Base-by-base conservation (phyloP, 768 basidiomycete species). In the Lentinula aciculospora region DNA sequence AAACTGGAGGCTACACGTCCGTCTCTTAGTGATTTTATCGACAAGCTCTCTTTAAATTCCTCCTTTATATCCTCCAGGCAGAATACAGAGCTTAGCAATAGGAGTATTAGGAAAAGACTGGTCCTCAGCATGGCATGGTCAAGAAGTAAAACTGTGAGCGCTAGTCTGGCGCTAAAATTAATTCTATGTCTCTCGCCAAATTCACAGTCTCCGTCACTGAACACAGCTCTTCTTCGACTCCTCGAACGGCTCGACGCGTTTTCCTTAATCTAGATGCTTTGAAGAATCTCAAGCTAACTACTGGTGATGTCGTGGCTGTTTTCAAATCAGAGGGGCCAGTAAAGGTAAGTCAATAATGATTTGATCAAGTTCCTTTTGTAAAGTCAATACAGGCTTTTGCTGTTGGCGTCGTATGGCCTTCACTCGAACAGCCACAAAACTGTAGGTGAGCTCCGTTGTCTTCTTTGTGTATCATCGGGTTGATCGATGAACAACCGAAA, bases 1-100 rank as follows among this genome's bases (percentile, higher is more conserved):
- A 98, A 97, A 29, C 80, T 79, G 1, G 92, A 81, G 0, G 82
- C 80, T 37, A 98, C 84, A 67, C 86, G 89, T 50, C 95, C 96
- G 68, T 98, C 91, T 5, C 79, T 74, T 32, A 97, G 79, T 0
- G 92, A 67, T 37, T 68, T 72, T 31, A 82, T 66, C 8, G 67
- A 65, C 15, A 82, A 66, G 46, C 73, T 60, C 64, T 82, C 81
- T 48, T 77, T 65, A 59, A 85, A 86, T 23, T 70, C 64, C 70
- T 86, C 85, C 42, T 12, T 45, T 7, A 12, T 10, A 6, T 31
- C 13, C 4, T 44, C 15, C 1, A 53, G 15, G 25, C 27, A 56
- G 9, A 34, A 12, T 1, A 56, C 40, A 8, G 54, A 56, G 32
- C 25, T 54, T n/a, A 54, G 29, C 31, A 45, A 34, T 17, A 42